Base-by-base conservation (phyloP, 441 rosid species). In the Gossypium gossypioides region DNA sequence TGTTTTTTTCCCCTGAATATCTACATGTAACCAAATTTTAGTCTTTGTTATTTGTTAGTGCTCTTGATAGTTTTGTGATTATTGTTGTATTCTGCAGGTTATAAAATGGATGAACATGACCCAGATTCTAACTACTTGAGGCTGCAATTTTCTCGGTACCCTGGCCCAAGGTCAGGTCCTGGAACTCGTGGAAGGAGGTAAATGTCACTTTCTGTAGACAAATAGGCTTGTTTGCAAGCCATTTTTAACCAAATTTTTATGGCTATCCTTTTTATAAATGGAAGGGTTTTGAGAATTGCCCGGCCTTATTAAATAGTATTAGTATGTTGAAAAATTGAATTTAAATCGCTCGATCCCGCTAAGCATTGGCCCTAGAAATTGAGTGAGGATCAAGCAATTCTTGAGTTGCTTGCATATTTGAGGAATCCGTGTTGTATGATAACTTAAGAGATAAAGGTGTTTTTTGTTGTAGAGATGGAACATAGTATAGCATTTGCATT, bases 21-120 rank as follows among this genome's bases (percentile, higher is more conserved):
- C 59, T 19, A 19, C 25, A 8, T 55, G 8, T 55, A 5, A 9
- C 13, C 40, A 32, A 32, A 32, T 32, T 32, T 32, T 55, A 21
- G 25, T 55, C 13, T 9, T 19, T 55, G 25, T 19, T 55, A 15
- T 54, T 18, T 13, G 13, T 25, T 29, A 8, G 1, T 63, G 15
- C 40, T 69, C 72, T 40, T 37, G 4, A 76, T 8, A 21, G 16
- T 48, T 74, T 27, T 15, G 24, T 18, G 70, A 25, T 66, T 10
- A 13, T 69, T 54, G 50, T 69, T 25, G 24, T 29, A 22, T 80
- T 74, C 59, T 72, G 68, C 84, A 92, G 97, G 91, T 29, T 90
- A 87, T 80, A 86, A 76, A 63, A 85, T 90, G 88, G 97, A 90
- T 69, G 92, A 88, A 75, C 84, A 79, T 4, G 90, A 87, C 46